A percentile compares a stretch with the other conserved stretches of the same genome.
Conservation (phyloP, 192 early-diverging fungal genomes). For the Phycomyces nitens region DNA sequence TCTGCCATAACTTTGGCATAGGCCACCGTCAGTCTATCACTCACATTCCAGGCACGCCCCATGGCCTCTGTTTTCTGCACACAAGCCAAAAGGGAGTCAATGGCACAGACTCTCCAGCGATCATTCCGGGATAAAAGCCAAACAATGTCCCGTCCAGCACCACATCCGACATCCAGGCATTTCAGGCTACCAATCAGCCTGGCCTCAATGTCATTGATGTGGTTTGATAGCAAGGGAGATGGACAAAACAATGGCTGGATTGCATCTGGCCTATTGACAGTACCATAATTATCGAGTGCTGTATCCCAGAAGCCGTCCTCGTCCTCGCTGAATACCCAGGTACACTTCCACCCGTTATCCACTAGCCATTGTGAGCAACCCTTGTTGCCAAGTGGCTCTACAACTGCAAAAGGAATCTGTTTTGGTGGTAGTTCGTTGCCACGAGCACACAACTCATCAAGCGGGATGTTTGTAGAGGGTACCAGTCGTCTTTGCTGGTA, state of each 20-base stretch:
- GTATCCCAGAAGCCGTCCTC: constrained; percentile 8
- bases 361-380: constrained; percentile 17
- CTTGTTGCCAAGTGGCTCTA: constrained; percentile 20
- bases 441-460: constrained; percentile 15
- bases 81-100: constrained; percentile 22
- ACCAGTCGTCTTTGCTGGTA: constrained; percentile 20
- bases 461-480: constrained; percentile 40
- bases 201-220: constrained; percentile 28
- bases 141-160: constrained; percentile 33
- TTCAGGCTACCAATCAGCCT: not conserved
- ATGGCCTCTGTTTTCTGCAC: constrained; percentile 25
- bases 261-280: not conserved
- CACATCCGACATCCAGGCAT: constrained; percentile 42
- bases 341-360: constrained; percentile 33
- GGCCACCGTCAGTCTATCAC: not conserved
- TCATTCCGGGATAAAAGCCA: constrained; percentile 31
- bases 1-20: constrained; percentile 27
- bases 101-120: constrained; percentile 29
- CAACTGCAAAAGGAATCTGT: constrained; percentile 34
- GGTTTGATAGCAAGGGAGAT: constrained; percentile 24
- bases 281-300: not conserved
- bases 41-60: not conserved
- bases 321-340: constrained; percentile 28
- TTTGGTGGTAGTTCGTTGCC: constrained; percentile 39
- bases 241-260: constrained; percentile 28